Conservation (phyloP, 805 yeast genomes). For the Candida taoyuanica region DNA sequence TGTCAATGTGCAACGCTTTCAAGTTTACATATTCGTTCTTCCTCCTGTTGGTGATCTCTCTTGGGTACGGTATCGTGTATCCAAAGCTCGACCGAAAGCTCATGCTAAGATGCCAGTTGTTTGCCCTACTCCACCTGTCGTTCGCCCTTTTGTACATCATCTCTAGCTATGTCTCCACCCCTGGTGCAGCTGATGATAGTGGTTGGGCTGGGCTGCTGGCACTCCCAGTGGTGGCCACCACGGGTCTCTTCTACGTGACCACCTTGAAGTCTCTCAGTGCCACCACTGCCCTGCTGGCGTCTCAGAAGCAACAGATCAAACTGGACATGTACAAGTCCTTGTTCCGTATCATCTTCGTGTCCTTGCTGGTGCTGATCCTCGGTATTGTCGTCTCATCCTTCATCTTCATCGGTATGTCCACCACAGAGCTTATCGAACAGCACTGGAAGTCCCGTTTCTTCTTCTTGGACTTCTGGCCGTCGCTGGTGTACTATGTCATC, state of each 20-base stretch:
- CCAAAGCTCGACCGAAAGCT: slow-evolving; percentile 72
- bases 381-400: slow-evolving; percentile 72
- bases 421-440: slow-evolving; percentile 72
- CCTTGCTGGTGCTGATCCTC: slow-evolving; percentile 62
- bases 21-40: slow-evolving; percentile 87
- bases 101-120: slow-evolving; percentile 67
- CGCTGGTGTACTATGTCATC: slow-evolving; percentile 77
- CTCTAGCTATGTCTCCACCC: slow-evolving; percentile 46
- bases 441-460: slow-evolving; percentile 93
- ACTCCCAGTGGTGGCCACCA: slow-evolving; percentile 66
- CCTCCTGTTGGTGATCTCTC: slow-evolving; percentile 73
- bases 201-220: slow-evolving; percentile 32
- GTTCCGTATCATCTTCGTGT: slow-evolving; percentile 66
- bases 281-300: slow-evolving; percentile 68
- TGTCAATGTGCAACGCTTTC: slow-evolving; percentile 73
- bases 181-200: slow-evolving; percentile 40
- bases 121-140: slow-evolving; percentile 53
- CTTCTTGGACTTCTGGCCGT: slow-evolving; percentile 91
- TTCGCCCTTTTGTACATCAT: slow-evolving; percentile 51
- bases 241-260: slow-evolving; percentile 69
- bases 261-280: slow-evolving; percentile 67
- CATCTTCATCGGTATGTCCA: slow-evolving; percentile 66
- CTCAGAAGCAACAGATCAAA: slow-evolving; percentile 90
- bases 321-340: slow-evolving; percentile 79
- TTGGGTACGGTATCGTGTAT: slow-evolving; percentile 93